Percentiles rank a stretch among this genome's conserved stretches.
Evolutionary conservation across 139 green algal genomes (phyloP).

Genomic region (Penium margaritaceum): DNA sequence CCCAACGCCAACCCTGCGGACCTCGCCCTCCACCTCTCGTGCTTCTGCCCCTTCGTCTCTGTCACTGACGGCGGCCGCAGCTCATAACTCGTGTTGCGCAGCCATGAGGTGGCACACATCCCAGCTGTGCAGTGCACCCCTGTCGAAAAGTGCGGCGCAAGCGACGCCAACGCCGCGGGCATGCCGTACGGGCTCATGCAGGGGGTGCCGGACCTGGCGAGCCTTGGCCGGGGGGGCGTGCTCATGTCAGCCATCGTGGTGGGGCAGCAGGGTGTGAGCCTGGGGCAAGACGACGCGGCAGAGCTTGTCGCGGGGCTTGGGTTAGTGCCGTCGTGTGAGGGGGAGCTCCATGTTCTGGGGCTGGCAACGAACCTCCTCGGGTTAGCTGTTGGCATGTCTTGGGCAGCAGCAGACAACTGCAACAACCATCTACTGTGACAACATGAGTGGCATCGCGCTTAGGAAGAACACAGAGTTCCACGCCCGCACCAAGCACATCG

Average conservation of each 20-base stretch:
- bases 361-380: too few species aligned
- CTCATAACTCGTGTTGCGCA: conserved; percentile 17
- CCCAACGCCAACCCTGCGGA: conserved; percentile 37
- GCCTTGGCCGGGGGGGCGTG: conserved; percentile 6
- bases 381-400: too few species aligned
- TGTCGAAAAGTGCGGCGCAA: conserved; percentile 80
- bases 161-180: conserved; percentile 69
- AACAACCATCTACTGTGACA: too few species aligned
- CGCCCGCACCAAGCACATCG: too few species aligned
- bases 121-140: conserved; percentile 41
- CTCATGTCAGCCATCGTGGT: conserved; percentile 22
- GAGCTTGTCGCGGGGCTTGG: too few species aligned
- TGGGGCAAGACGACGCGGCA: conserved; percentile 20
- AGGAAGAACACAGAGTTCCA: too few species aligned
- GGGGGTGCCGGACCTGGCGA: conserved; percentile 9
- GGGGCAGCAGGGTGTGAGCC: conserved; percentile 17
- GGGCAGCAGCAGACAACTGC: too few species aligned
- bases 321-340: too few species aligned
- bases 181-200: conserved; percentile 22
- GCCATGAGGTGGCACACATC: conserved; percentile 12
- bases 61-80: conserved; percentile 74
- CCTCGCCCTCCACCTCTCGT: conserved; percentile 53
- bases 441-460: too few species aligned
- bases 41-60: conserved; percentile 57
- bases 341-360: too few species aligned